Conservation (phyloP, 169 alveolate species). For the Plasmodium vivax region DNA sequence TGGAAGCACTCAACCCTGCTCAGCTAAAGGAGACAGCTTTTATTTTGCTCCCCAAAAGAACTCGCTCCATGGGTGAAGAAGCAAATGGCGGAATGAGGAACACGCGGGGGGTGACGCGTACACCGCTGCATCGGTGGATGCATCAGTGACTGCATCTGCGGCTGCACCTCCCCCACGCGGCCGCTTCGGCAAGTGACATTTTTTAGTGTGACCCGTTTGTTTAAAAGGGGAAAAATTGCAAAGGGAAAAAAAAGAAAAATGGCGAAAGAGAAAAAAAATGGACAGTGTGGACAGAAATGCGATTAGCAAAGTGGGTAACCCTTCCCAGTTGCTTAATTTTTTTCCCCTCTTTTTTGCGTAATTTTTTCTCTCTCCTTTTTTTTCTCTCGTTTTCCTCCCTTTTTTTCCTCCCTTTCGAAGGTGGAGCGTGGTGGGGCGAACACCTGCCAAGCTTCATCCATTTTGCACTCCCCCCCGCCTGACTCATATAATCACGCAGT, state of each 20-base stretch:
- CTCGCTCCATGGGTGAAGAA: background rate
- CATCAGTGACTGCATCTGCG: no score
- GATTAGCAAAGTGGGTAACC: background rate
- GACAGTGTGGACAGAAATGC: background rate
- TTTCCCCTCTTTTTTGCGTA: no score
- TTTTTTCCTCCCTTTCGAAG: background rate
- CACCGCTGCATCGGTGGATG: no score
- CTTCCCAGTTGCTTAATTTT: background rate
- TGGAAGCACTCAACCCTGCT: background rate
- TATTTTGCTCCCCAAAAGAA: background rate
- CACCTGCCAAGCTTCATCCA: background rate
- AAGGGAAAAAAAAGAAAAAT: background rate
- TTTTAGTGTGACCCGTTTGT: background rate
- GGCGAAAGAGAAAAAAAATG: background rate
- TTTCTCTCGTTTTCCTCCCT: no score
- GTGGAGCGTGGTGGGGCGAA: background rate
- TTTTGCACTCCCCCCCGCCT: background rate
- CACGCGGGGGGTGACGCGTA: background rate
- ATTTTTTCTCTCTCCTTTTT: no score
- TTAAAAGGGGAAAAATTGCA: background rate
- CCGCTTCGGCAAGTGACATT: background rate
- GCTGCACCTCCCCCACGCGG: no score
- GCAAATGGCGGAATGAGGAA: background rate
- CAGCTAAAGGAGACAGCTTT: background rate
- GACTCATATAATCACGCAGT: conserved; percentile 18